Evolutionary conservation across 768 basidiomycete genomes (phyloP), one percentile per base, ranked within the genome.

Genomic region (Mycena olivaceomarginata): DNA sequence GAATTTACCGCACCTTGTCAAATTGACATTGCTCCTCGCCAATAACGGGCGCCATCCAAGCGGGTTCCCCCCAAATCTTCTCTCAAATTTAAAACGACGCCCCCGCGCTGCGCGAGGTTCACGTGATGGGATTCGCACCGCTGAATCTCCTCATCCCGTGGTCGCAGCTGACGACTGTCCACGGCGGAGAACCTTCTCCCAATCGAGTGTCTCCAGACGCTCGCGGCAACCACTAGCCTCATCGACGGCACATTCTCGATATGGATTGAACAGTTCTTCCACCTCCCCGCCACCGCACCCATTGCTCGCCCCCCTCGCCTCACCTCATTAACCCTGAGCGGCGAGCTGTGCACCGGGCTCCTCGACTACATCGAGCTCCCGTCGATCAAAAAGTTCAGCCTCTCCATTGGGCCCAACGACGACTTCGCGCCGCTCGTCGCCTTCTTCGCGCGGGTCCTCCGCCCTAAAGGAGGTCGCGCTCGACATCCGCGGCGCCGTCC

Each of bases 71-170:
- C 59, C 46, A 2, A 22, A 53, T n/a, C 2, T n/a, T 5, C 53
- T 75, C 13, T 70, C 74, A 2, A 76, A 65, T 13, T 43, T 76
- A 40, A 67, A n/a, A 46, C n/a, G 69, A 76, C 25, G 63, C 69
- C 18, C 74, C 70, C 37, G 37, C 56, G 9, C 65, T 79, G 56
- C 67, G 78, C 46, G 75, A 76, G 25, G 78, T 76, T 1, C 75
- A 79, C 43, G 45, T 79, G n/a, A 70, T 70, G 75, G 78, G 78
- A 4, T 79, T 79, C 72, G 20, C 75, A 31, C 78, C 78, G 12
- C 5, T 6, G 9, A 76, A 8, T 20, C 74, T 79, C 5, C 43
- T 60, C 1, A 56, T 79, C 2, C 78, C 78, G 9, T 79, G 78
- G 78, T 11, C 43, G 39, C 78, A 79, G 51, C 64, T 79, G 8